Conservation (phyloP, 2,329 filamentous ascomycete genomes). For the Amylocarpus encephaloides region DNA sequence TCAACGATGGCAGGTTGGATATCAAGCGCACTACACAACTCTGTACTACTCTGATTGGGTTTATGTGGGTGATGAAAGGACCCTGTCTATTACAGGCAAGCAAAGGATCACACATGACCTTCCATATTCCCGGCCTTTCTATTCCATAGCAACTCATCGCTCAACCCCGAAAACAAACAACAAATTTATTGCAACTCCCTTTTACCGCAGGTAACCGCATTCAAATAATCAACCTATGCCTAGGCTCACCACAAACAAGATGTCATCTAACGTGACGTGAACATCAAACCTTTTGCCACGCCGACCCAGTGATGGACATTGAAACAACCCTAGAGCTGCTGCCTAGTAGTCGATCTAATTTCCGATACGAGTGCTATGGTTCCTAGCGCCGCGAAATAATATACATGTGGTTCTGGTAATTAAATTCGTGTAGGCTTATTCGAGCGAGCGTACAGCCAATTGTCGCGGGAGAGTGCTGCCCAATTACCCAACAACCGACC, state of each 20-base stretch:
- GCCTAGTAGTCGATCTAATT: constrained; percentile 3
- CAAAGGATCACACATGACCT: too few species aligned
- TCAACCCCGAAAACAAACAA: not conserved
- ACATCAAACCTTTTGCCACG: not conserved
- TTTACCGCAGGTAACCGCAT: constrained; percentile 3
- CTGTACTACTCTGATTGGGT: too few species aligned
- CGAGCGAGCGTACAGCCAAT: constrained; percentile 1
- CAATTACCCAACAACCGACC: constrained; percentile 3
- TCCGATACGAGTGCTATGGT: not conserved
- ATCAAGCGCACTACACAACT: too few species aligned
- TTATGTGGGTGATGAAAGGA: too few species aligned
- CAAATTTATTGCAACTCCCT: not conserved
- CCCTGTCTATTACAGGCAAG: too few species aligned
- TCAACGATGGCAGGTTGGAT: too few species aligned
- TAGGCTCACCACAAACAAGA: not conserved
- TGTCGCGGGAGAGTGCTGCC: not conserved
- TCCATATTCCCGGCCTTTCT: not conserved
- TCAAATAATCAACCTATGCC: not conserved
- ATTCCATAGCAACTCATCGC: not conserved
- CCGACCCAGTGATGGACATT: not conserved
- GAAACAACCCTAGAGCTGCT: not conserved
- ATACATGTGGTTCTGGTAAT: not conserved
- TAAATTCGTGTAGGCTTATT: not conserved
- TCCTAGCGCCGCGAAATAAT: not conserved
- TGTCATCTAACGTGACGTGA: not conserved